A percentile compares a stretch with the other conserved stretches of the same genome.
Conservation (phyloP, 1,284 basidiomycete species). For the Spongiforma sp. region DNA sequence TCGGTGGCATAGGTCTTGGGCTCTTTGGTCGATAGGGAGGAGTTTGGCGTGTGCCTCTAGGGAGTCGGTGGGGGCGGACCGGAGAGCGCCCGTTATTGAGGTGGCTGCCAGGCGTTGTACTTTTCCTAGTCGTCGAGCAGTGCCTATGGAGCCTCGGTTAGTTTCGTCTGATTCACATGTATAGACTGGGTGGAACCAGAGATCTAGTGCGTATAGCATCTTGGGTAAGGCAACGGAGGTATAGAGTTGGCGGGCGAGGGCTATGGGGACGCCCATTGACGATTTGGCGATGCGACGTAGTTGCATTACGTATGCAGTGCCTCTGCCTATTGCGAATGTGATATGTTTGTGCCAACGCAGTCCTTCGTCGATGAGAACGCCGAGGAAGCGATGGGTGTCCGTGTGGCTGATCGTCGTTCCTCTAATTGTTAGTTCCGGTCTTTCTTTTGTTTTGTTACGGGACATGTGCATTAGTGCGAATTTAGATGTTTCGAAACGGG, state of each 20-base stretch:
- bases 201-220: constrained; percentile 35
- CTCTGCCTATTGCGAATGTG: not conserved
- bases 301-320: constrained; percentile 7
- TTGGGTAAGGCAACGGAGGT: constrained; percentile 26
- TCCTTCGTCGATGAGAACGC: not conserved
- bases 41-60: not conserved
- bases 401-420: not conserved
- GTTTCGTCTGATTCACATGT: not conserved
- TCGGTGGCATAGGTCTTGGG: not conserved
- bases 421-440: not conserved
- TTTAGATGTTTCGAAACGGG: constrained; percentile 13
- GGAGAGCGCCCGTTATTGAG: not conserved
- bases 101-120: not conserved
- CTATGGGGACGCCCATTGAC: not conserved
- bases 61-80: not conserved
- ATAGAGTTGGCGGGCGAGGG: constrained; percentile 22
- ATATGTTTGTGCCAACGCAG: constrained; percentile 5
- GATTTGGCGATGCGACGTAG: not conserved
- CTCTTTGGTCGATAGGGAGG: not conserved
- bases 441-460: not conserved
- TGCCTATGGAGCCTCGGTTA: not conserved
- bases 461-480: constrained; percentile 18
- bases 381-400: not conserved
- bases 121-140: not conserved
- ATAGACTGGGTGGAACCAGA: constrained; percentile 30